Evolutionary conservation across 1,284 basidiomycete species (phyloP).

Genomic region (Xerocomus nothofagi): DNA sequence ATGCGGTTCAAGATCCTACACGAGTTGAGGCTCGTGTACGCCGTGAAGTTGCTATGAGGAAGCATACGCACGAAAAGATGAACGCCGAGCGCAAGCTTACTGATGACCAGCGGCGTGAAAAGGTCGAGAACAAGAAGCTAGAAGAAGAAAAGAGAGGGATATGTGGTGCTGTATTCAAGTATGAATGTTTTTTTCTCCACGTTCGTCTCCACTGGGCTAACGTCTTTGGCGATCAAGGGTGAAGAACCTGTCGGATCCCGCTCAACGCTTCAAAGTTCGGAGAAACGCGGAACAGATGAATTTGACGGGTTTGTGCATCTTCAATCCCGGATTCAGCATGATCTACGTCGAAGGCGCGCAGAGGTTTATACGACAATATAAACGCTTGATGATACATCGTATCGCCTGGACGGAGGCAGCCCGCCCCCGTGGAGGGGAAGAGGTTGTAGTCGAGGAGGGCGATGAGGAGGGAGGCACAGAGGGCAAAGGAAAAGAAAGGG

Average conservation of each 20-base stretch:
- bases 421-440: constrained; percentile 69
- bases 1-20: constrained; percentile 96
- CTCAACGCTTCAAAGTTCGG: constrained; percentile 95
- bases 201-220: neutral
- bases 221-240: constrained; percentile 51
- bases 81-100: constrained; percentile 91
- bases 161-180: constrained; percentile 89
- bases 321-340: constrained; percentile 85
- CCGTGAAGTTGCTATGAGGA: constrained; percentile 88
- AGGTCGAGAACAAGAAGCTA: constrained; percentile 78
- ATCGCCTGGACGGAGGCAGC: constrained; percentile 96
- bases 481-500: constrained; percentile 35
- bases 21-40: constrained; percentile 95
- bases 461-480: constrained; percentile 45
- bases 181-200: constrained; percentile 33
- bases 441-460: constrained; percentile 61
- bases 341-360: constrained; percentile 92
- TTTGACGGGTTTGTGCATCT: constrained; percentile 87
- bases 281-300: constrained; percentile 93
- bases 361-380: constrained; percentile 88
- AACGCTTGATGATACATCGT: constrained; percentile 82
- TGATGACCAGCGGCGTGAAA: constrained; percentile 85
- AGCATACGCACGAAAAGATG: constrained; percentile 88
- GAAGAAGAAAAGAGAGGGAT: constrained; percentile 90
- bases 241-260: constrained; percentile 85